Conservation (phyloP, 1,139 yeast genomes). For the Yamadazyma mexicana region DNA sequence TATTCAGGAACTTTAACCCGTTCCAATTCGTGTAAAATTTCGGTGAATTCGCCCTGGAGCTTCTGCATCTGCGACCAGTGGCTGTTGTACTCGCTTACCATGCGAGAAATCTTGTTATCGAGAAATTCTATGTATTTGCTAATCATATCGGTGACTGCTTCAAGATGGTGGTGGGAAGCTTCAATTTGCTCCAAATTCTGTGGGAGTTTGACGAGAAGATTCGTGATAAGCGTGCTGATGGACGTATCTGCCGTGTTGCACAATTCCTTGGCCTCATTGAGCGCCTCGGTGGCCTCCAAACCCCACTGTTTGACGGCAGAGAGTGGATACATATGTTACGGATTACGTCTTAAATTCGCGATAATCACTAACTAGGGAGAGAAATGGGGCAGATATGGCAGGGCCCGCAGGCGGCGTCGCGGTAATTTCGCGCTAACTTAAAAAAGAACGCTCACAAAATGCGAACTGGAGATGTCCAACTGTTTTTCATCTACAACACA, state of each 20-base stretch:
- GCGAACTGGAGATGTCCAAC: background rate
- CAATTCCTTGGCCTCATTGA: constrained; percentile 30
- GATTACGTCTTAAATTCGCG: no score
- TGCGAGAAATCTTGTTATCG: constrained; percentile 12
- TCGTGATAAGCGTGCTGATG: constrained; percentile 9
- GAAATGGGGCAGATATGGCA: no score
- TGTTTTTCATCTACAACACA: background rate
- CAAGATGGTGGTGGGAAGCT: constrained; percentile 20
- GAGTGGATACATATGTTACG: background rate
- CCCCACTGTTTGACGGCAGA: constrained; percentile 5
- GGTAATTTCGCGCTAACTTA: no score
- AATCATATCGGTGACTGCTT: constrained; percentile 17
- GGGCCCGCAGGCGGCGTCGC: no score
- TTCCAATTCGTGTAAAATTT: constrained; percentile 24
- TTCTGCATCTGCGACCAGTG: constrained; percentile 19
- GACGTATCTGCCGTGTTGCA: constrained; percentile 36
- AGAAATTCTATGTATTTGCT: constrained; percentile 11
- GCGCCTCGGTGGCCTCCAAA: constrained; percentile 16
- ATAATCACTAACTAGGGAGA: no score
- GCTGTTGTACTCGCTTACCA: constrained; percentile 14
- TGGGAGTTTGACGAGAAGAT: constrained; percentile 21
- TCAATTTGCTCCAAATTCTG: constrained; percentile 23
- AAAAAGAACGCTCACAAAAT: no score
- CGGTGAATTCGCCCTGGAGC: constrained; percentile 26
- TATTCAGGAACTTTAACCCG: constrained; percentile 30